Evolutionary conservation across 2,329 filamentous ascomycete species (phyloP).

Genomic region (Cylindrodendrum hubeiense): DNA sequence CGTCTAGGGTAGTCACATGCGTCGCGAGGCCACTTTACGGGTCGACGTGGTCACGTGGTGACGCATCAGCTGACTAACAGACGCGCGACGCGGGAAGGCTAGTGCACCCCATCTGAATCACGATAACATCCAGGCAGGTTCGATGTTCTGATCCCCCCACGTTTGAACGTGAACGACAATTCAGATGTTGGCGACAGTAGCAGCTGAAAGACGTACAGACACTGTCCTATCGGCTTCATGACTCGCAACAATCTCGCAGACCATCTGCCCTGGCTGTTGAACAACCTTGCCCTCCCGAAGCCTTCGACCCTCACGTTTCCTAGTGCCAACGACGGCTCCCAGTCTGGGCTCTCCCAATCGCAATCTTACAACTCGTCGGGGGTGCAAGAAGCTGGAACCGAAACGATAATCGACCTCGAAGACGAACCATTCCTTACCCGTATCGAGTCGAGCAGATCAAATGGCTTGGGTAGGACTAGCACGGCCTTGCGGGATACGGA

Average conservation of each 20-base stretch:
- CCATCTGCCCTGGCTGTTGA: constrained; percentile 69
- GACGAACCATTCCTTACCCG: constrained; percentile 10
- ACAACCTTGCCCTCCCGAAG: constrained; percentile 57
- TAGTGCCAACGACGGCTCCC: constrained; percentile 44
- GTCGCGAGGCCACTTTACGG: constrained; percentile 14
- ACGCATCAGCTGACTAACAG: constrained; percentile 50
- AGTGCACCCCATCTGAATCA: constrained; percentile 28
- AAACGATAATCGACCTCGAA: constrained; percentile 7
- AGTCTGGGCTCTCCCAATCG: constrained; percentile 43
- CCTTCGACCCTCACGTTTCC: constrained; percentile 55
- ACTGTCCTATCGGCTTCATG: constrained; percentile 62
- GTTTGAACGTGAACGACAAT: constrained; percentile 22
- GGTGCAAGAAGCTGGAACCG: constrained; percentile 12
- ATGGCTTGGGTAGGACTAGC: constrained; percentile 39
- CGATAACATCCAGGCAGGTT: constrained; percentile 39
- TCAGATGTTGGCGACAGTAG: constrained; percentile 42
- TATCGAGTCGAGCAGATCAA: constrained; percentile 27
- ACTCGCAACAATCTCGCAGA: constrained; percentile 71
- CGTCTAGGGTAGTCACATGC: constrained; percentile 4
- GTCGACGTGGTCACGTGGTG: constrained; percentile 37
- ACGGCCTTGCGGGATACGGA: constrained; percentile 41
- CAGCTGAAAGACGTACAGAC: constrained; percentile 39
- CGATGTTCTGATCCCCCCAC: constrained; percentile 22
- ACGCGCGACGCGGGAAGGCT: constrained; percentile 48
- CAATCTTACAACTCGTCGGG: constrained; percentile 29